Percentiles rank a stretch among this genome's conserved stretches.
phyloP scores from a whole-genome alignment of 179 eudicot genomes.

The Spinacia oleracea region DNA sequence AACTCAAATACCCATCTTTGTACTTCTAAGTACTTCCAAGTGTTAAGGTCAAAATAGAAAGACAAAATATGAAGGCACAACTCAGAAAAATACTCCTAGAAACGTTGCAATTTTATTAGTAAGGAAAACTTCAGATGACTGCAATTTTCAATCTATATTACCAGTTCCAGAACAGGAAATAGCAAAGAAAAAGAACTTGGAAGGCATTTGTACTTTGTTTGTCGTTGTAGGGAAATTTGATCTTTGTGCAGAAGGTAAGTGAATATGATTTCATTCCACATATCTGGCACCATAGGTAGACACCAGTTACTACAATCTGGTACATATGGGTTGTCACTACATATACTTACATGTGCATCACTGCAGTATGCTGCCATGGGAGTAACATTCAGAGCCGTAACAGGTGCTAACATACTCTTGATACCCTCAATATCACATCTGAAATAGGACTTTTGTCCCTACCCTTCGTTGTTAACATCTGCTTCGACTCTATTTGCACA shows the following conservation, averaged over 20 bases:
- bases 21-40: too few relatives aligned
- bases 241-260: conserved; percentile 44
- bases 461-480: conserved; percentile 44
- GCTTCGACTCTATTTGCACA: conserved; percentile 45
- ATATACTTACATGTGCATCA: conserved; percentile 48
- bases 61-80: too few relatives aligned
- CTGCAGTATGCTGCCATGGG: conserved; percentile 53
- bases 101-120: too few relatives aligned
- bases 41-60: too few relatives aligned
- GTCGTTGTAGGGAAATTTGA: conserved; percentile 21
- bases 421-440: conserved; percentile 40
- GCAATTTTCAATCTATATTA: neutral
- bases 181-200: neutral
- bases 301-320: conserved; percentile 56
- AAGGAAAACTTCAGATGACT: neutral
- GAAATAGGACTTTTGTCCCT: conserved; percentile 39
- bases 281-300: conserved; percentile 50
- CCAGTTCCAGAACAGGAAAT: neutral
- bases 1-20: too few relatives aligned
- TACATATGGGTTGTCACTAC: conserved; percentile 43
- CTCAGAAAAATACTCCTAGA: too few relatives aligned
- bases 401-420: conserved; percentile 41
- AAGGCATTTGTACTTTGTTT: conserved; percentile 27
- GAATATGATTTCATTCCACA: conserved; percentile 49
- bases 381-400: conserved; percentile 45